Conservation (phyloP, 441 rosid species). For the Breynia disticha region DNA sequence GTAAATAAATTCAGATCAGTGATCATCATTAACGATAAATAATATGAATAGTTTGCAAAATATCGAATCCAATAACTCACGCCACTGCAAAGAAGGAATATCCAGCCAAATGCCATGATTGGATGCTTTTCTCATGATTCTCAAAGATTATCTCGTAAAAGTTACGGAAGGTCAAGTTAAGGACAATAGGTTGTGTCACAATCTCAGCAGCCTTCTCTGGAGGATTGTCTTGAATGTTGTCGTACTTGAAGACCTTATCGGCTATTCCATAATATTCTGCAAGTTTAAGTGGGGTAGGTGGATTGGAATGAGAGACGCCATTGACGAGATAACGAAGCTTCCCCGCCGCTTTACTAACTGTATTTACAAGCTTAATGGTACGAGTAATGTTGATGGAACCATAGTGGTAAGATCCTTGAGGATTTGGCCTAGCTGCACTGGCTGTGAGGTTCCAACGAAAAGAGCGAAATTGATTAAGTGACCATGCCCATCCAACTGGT, state of each 20-base stretch:
- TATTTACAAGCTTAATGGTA: constrained; percentile 44
- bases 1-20: no score
- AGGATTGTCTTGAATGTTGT: constrained; percentile 34
- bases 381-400: constrained; percentile 54
- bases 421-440: constrained; percentile 69
- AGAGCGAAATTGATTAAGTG: constrained; percentile 61
- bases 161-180: constrained; percentile 42
- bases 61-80: constrained; percentile 20
- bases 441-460: constrained; percentile 69
- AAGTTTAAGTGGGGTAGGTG: constrained; percentile 50
- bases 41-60: not conserved
- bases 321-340: constrained; percentile 53
- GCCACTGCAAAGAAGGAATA: constrained; percentile 57
- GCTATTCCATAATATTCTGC: constrained; percentile 48
- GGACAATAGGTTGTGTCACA: constrained; percentile 30
- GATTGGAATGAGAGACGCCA: constrained; percentile 46
- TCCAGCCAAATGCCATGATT: constrained; percentile 45
- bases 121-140: constrained; percentile 50
- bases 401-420: constrained; percentile 68
- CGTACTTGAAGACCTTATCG: constrained; percentile 52
- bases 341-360: constrained; percentile 23
- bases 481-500: constrained; percentile 66
- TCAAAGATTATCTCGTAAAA: constrained; percentile 54
- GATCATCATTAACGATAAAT: not conserved
- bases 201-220: constrained; percentile 12